Conservation (phyloP, 2,329 filamentous ascomycete genomes). For the Sphaceloma murrayae region DNA sequence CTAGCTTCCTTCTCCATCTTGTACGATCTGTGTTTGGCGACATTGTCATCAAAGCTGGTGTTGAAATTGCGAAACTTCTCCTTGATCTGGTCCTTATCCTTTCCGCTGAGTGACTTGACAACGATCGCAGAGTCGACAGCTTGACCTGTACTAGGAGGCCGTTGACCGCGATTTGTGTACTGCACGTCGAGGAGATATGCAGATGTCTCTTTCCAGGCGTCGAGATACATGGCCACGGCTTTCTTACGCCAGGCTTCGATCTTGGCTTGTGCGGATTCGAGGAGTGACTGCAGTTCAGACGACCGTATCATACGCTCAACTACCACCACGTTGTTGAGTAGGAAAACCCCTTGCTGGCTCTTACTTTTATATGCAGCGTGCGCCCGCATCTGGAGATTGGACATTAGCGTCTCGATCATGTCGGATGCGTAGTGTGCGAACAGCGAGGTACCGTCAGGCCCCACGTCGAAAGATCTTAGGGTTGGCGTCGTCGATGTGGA, state of each 20-base stretch:
- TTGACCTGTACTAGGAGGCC: constrained; percentile 60
- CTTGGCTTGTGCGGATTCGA: constrained; percentile 48
- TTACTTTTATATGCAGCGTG: constrained; percentile 65
- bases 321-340: constrained; percentile 78
- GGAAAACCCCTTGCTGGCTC: constrained; percentile 72
- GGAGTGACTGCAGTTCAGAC: constrained; percentile 65
- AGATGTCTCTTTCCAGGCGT: constrained; percentile 81
- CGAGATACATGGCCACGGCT: constrained; percentile 68
- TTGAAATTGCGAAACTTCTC: constrained; percentile 94
- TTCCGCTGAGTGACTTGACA: constrained; percentile 71
- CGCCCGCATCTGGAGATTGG: constrained; percentile 64
- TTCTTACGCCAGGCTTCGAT: constrained; percentile 84
- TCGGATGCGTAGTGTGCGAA: constrained; percentile 86
- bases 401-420: constrained; percentile 72
- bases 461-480: constrained; percentile 72
- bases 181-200: constrained; percentile 80
- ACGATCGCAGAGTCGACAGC: constrained; percentile 68
- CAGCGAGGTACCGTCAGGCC: constrained; percentile 77
- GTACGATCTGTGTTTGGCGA: constrained; percentile 69
- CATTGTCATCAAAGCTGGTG: constrained; percentile 76
- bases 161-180: constrained; percentile 66
- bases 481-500: constrained; percentile 48
- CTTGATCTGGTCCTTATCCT: constrained; percentile 94
- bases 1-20: constrained; percentile 89
- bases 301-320: constrained; percentile 75